These are phyloP conservation scores for Kodamaea sagamina DNA, from an alignment of 805 yeast species.

Conservation along the genomic window DNA sequence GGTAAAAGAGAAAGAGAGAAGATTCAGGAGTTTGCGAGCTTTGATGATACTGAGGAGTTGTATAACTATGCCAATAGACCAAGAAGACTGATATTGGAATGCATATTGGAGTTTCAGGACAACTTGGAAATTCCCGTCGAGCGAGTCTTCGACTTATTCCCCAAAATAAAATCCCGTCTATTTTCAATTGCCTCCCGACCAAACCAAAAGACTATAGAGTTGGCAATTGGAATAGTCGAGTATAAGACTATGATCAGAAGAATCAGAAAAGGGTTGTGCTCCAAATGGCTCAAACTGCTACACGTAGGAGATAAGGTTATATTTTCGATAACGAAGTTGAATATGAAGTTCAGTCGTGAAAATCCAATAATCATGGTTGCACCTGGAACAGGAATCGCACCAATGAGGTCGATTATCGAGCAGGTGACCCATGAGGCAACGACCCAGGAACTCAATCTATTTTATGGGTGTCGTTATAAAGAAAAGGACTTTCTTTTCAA, in stretches of 20 bases:
- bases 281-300: conserved; percentile 67
- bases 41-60: conserved; percentile 76
- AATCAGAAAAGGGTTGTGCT: conserved; percentile 77
- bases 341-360: conserved; percentile 33
- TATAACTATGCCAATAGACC: conserved; percentile 94
- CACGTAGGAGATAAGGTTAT: conserved; percentile 49
- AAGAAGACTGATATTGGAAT: conserved; percentile 82
- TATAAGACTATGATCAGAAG: conserved; percentile 80
- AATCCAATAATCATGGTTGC: conserved; percentile 69
- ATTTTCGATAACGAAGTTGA: conserved; percentile 52
- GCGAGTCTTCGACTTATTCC: conserved; percentile 75
- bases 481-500: conserved; percentile 70
- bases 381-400: conserved; percentile 98
- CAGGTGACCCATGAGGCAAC: conserved; percentile 20
- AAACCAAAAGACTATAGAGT: conserved; percentile 47
- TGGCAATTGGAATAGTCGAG: conserved; percentile 82
- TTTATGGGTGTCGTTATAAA: conserved; percentile 72
- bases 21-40: conserved; percentile 68
- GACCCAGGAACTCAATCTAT: conserved; percentile 48
- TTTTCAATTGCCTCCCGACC: conserved; percentile 81
- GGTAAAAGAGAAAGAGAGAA: conserved; percentile 77
- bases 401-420: conserved; percentile 73
- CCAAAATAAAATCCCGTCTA: conserved; percentile 74
- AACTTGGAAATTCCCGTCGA: conserved; percentile 71
- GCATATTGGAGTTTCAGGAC: conserved; percentile 76